phyloP scores from a whole-genome alignment of 139 green algal genomes.

The Closterium sp. region DNA sequence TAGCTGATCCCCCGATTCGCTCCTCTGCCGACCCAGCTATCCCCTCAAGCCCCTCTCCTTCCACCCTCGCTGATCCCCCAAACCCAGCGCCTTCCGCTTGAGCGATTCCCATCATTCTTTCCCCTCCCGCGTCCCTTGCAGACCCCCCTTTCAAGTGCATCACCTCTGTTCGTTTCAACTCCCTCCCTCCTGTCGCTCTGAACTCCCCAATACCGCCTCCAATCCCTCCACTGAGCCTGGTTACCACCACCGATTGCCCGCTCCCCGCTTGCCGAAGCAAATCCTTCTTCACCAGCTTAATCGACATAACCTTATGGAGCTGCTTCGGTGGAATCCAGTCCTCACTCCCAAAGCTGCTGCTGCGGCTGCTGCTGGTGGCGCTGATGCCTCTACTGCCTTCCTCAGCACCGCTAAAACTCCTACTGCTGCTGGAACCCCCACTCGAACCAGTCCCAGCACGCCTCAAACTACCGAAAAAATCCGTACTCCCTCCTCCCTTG shows the following conservation, averaged over 20 bases:
- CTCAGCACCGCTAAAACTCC: background rate
- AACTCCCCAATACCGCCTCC: background rate
- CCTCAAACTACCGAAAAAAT: no score
- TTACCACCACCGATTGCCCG: background rate
- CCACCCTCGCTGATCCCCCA: no score
- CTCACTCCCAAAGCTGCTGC: background rate
- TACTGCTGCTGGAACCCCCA: background rate
- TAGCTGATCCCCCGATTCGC: no score
- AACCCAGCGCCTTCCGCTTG: no score
- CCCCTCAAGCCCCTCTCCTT: no score
- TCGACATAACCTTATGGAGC: background rate
- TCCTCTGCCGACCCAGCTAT: no score
- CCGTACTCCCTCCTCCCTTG: no score
- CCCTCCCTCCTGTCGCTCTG: background rate
- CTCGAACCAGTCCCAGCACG: no score
- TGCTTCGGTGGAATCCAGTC: background rate
- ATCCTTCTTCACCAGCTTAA: background rate
- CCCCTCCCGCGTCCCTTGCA: background rate
- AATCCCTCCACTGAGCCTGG: background rate
- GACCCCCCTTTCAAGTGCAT: background rate
- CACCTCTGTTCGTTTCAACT: background rate
- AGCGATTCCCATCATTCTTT: background rate
- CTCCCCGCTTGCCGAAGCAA: background rate
- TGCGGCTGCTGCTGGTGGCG: background rate
- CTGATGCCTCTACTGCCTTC: background rate